A percentile compares a stretch with the other conserved stretches of the same genome.
Conservation (phyloP, 106 monocot species). For the Allium sativum region DNA sequence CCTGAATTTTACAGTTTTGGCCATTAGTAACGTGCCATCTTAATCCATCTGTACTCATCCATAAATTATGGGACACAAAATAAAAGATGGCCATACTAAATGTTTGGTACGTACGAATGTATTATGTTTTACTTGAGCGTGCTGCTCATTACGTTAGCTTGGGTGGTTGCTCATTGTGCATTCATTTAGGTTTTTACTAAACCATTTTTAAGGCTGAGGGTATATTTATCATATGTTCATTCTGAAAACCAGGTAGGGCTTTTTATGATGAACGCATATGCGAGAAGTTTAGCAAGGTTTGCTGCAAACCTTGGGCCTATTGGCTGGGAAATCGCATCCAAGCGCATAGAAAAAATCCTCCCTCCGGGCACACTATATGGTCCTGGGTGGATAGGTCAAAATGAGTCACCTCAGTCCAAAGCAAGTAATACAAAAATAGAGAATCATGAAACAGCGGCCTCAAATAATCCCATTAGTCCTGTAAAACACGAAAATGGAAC, state of each 20-base stretch:
- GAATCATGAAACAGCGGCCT: not conserved
- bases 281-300: slow-evolving; percentile 89
- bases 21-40: no score
- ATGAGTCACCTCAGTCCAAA: slow-evolving; percentile 19
- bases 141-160: not conserved
- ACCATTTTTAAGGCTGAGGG: no score
- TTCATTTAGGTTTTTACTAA: no score
- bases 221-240: no score
- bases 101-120: not conserved
- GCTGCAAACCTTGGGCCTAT: slow-evolving; percentile 64
- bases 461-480: slow-evolving; percentile 12
- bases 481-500: slow-evolving; percentile 20
- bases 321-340: slow-evolving; percentile 65
- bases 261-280: slow-evolving; percentile 65
- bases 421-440: not conserved
- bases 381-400: slow-evolving; percentile 73
- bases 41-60: no score
- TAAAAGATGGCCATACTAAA: no score
- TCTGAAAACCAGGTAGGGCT: slow-evolving; percentile 50
- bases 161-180: not conserved
- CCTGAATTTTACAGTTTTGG: no score
- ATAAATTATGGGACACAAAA: no score
- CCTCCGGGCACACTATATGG: slow-evolving; percentile 78
- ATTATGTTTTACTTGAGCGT: not conserved
- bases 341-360: slow-evolving; percentile 49